Evolutionary conservation across 2,329 filamentous ascomycete species (phyloP), one percentile per base, ranked within the genome.

Genomic region (Cladosporium austrohemisphaericum): DNA sequence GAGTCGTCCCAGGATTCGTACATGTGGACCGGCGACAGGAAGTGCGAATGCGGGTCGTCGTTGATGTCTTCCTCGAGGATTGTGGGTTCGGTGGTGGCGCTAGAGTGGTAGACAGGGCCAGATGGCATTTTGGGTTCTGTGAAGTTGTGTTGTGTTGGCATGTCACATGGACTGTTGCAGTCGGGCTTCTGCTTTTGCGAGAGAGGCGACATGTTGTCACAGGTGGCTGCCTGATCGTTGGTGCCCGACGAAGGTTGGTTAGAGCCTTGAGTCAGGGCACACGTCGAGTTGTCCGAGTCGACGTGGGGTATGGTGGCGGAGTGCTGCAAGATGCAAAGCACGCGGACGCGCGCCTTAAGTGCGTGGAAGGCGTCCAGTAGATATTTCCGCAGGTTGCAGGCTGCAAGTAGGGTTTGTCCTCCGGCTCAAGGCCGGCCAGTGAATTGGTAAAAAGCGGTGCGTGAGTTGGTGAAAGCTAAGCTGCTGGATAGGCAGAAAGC

Each of bases 1-100:
- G 59, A 56, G 28, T 60, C 58, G 36, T 56, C 54, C 60, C 61
- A 63, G 50, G 59, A 57, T 43, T 62, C 58, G 56, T 63, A 63
- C 44, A 57, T 55, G 48, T 60, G 58, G 55, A 59, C 57, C 13
- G 61, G 59, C 26, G 61, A 62, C 7, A 65, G 51, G 52, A 64
- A 64, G 53, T 64, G 57, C 20, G 59, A 52, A 18, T 61, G 59
- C 3, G 63, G 63, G 50, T 63, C 55, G 20, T 60, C 50, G 45
- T 64, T 54, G 38, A 64, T 52, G 40, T 64, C 61, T 51, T 60
- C 57, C 50, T 62, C 57, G 43, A 28, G 37, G 32, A 11, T 31
- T 5, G 11, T 35, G 36, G 56, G 47, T 49, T 51, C 52, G 19
- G 47, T 51, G 43, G 52, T 38, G 43, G 38, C 38, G 18, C 14